Conservation (phyloP, 2,329 filamentous ascomycete species). For the Fusarium denticulatum region DNA sequence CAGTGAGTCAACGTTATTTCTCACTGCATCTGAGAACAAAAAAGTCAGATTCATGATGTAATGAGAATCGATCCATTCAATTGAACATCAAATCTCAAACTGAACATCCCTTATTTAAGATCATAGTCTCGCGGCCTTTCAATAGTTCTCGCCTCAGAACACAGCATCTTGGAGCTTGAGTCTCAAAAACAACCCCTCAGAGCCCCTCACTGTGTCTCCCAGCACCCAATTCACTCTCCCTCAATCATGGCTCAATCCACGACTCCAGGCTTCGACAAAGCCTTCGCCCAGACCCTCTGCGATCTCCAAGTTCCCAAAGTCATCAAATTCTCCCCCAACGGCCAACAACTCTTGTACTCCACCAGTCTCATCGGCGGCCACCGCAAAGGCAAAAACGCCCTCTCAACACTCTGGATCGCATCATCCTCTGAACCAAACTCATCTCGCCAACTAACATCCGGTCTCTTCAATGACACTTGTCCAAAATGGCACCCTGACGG, state of each 20-base stretch:
- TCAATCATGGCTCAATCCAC: conserved; percentile 1
- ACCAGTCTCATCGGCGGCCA: not conserved
- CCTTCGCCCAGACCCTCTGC: conserved; percentile 21
- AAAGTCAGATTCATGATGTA: not conserved
- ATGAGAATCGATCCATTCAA: not conserved
- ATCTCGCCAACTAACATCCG: conserved; percentile 4
- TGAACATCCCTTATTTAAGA: not conserved
- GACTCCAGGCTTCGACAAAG: not conserved
- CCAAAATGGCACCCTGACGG: conserved; percentile 23
- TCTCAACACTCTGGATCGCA: conserved; percentile 33
- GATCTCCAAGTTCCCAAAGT: conserved; percentile 16
- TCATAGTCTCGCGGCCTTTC: fast-evolving
- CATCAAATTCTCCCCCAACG: conserved; percentile 15
- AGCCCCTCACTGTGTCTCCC: not conserved
- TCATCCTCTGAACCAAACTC: conserved; percentile 14
- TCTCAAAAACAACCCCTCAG: not conserved
- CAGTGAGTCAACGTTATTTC: not conserved
- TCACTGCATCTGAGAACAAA: not conserved
- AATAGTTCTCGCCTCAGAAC: not conserved
- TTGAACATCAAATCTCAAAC: no score
- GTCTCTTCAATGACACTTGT: not conserved
- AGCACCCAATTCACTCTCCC: not conserved
- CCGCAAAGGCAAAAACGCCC: conserved; percentile 9
- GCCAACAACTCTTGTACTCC: conserved; percentile 7
- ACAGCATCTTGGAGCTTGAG: not conserved